Conservation (phyloP, 495 filamentous ascomycete species). For the Oleoguttula mirabilis region DNA sequence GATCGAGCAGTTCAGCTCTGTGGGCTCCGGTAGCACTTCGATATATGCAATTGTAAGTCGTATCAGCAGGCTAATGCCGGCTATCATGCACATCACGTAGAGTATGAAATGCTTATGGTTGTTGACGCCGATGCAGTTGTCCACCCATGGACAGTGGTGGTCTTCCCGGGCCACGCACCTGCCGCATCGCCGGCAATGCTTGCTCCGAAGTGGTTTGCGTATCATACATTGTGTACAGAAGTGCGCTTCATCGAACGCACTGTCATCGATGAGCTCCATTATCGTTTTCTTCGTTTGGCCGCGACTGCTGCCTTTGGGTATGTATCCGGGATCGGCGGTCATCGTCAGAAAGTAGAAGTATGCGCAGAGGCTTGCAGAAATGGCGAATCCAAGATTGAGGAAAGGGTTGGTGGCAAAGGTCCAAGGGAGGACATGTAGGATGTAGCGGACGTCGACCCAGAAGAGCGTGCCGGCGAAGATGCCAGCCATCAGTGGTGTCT, state of each 20-base stretch:
- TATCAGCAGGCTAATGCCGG: slow-evolving; percentile 55
- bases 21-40: slow-evolving; percentile 30
- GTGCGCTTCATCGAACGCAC: slow-evolving; percentile 87
- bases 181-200: slow-evolving; percentile 82
- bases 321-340: slow-evolving; percentile 79
- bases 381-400: slow-evolving; percentile 59
- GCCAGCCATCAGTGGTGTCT: slow-evolving; percentile 87
- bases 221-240: slow-evolving; percentile 94
- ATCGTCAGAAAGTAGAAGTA: slow-evolving; percentile 85
- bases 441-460: slow-evolving; percentile 66
- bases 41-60: slow-evolving; percentile 34
- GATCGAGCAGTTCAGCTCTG: slow-evolving; percentile 52
- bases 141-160: slow-evolving; percentile 96
- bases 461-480: slow-evolving; percentile 84
- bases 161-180: slow-evolving; percentile 95
- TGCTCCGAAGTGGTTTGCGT: slow-evolving; percentile 78
- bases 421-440: slow-evolving; percentile 60
- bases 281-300: slow-evolving; percentile 79
- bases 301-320: slow-evolving; percentile 83
- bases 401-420: slow-evolving; percentile 44
- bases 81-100: slow-evolving; percentile 64
- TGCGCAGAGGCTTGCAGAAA: slow-evolving; percentile 49
- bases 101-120: slow-evolving; percentile 93
- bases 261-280: slow-evolving; percentile 64
- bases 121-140: slow-evolving; percentile 89